These are phyloP conservation scores for Cutaneotrichosporon cavernicola DNA, from an alignment of 1,284 basidiomycete species.

Conservation along the genomic window DNA sequence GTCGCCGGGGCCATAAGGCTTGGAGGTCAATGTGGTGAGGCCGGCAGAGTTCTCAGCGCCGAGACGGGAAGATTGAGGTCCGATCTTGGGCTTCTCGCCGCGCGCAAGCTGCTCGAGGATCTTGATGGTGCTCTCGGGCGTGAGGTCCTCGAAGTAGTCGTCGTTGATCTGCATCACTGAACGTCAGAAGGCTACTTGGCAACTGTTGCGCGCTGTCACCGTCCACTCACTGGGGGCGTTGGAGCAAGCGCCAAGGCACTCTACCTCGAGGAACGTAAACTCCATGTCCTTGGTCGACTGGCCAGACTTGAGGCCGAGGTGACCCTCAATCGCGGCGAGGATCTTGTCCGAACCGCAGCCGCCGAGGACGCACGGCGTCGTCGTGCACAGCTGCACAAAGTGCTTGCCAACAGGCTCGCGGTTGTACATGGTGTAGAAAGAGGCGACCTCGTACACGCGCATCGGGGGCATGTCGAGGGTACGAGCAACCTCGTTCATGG, in stretches of 20 bases:
- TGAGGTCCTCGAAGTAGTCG: slow-evolving; percentile 98
- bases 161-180: slow-evolving; percentile 88
- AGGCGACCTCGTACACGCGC: slow-evolving; percentile 99
- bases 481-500: slow-evolving; percentile 97
- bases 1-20: slow-evolving; percentile 94
- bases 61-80: slow-evolving; percentile 81
- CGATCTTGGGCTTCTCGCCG: slow-evolving; percentile 84
- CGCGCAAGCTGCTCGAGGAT: slow-evolving; percentile 80
- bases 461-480: slow-evolving; percentile 93
- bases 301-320: slow-evolving; percentile 82
- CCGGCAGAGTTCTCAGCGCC: slow-evolving; percentile 89
- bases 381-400: slow-evolving; percentile 98
- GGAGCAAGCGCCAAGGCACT: slow-evolving; percentile 96
- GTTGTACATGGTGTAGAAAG: slow-evolving; percentile 99
- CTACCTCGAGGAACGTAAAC: slow-evolving; percentile 97
- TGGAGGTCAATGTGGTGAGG: slow-evolving; percentile 75
- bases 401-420: slow-evolving; percentile 91
- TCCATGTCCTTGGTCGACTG: slow-evolving; percentile 92
- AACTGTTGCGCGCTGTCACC: background rate
- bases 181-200: slow-evolving; percentile 9
- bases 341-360: slow-evolving; percentile 82
- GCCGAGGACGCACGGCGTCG: slow-evolving; percentile 95
- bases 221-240: slow-evolving; percentile 80
- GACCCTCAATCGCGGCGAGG: slow-evolving; percentile 76
- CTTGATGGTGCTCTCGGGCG: slow-evolving; percentile 83